Evolutionary conservation across 163 green algal genomes (phyloP).

Genomic region (Chlorella variabilis): DNA sequence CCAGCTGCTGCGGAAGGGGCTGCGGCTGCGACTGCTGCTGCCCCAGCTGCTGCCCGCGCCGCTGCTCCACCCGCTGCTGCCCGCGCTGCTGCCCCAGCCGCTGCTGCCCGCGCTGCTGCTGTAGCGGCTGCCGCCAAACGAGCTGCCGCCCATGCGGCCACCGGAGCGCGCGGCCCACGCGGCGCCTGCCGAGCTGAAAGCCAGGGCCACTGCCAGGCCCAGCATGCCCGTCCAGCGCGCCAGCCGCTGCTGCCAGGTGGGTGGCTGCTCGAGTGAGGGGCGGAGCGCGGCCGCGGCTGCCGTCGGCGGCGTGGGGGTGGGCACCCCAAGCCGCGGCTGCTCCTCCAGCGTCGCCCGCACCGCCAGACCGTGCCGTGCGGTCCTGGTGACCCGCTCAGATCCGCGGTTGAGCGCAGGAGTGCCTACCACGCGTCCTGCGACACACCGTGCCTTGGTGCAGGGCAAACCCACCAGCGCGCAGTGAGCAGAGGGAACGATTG

Average conservation of each 20-base stretch:
- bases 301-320: background rate
- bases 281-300: background rate
- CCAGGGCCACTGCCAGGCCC: background rate
- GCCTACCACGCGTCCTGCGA: too few relatives aligned
- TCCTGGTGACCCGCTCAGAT: background rate
- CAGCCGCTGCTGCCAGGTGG: background rate
- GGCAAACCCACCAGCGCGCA: too few relatives aligned
- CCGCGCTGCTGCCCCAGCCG: background rate
- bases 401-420: background rate
- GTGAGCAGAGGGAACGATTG: too few relatives aligned
- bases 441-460: too few relatives aligned
- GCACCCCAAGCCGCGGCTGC: too few relatives aligned
- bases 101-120: background rate
- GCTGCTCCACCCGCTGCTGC: background rate
- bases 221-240: background rate
- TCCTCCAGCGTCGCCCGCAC: background rate
- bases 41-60: background rate
- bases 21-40: background rate
- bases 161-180: constrained; percentile 47
- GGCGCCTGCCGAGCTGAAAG: background rate
- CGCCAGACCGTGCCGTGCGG: background rate
- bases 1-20: background rate
- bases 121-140: constrained; percentile 14
- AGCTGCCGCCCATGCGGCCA: constrained; percentile 51
- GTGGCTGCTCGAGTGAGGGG: background rate